phyloP scores from a whole-genome alignment of 306 rosid genomes.

The Begonia peltatifolia region DNA sequence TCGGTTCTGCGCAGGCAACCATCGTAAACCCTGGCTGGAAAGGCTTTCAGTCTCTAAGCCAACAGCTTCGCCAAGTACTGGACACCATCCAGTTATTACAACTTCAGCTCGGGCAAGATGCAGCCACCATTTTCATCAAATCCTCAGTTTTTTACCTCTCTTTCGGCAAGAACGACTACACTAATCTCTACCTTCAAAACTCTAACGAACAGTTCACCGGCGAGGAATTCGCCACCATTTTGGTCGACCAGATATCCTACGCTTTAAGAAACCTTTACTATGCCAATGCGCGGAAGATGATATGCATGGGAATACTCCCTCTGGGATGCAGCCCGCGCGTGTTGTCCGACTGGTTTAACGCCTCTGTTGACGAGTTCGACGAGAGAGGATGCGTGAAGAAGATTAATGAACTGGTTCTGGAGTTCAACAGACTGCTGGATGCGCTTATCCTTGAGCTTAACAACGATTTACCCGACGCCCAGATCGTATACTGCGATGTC shows the following conservation, averaged over 20 bases:
- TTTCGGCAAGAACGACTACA: constrained; percentile 69
- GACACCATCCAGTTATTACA: constrained; percentile 59
- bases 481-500: constrained; percentile 58
- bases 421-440: constrained; percentile 40
- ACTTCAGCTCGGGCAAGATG: constrained; percentile 28
- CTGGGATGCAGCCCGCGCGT: constrained; percentile 63
- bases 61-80: constrained; percentile 66
- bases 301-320: constrained; percentile 61
- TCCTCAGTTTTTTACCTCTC: constrained; percentile 65
- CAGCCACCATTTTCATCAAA: constrained; percentile 32
- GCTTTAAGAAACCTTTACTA: constrained; percentile 51
- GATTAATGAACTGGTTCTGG: constrained; percentile 43
- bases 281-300: constrained; percentile 49
- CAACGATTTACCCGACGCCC: constrained; percentile 29
- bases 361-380: constrained; percentile 8
- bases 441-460: constrained; percentile 30
- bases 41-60: constrained; percentile 71
- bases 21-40: constrained; percentile 46
- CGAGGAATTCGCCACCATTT: constrained; percentile 30
- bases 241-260: constrained; percentile 48
- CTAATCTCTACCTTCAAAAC: constrained; percentile 31
- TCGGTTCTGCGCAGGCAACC: constrained; percentile 73
- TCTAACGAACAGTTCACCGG: constrained; percentile 14
- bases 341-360: constrained; percentile 11
- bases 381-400: constrained; percentile 28